Evolutionary conservation across 73 alveolate species (phyloP).

Genomic region (Symbiodinium pilosum): DNA sequence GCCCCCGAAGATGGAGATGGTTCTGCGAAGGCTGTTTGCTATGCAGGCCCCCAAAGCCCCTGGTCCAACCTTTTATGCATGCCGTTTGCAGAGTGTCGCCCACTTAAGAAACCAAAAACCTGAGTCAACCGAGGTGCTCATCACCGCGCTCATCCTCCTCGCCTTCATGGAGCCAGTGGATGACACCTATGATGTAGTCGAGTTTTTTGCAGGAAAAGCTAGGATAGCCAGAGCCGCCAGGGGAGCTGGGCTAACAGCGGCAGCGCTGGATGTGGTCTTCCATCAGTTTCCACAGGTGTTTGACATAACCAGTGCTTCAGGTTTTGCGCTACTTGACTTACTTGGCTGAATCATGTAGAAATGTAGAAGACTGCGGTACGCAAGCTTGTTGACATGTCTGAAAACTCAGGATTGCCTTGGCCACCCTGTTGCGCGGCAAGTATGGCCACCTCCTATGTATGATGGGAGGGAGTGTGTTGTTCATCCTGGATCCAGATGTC

Average conservation of each 20-base stretch:
- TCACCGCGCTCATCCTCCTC: not conserved
- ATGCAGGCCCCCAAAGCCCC: not conserved
- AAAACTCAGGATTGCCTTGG: not conserved
- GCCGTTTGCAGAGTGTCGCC: too few relatives aligned
- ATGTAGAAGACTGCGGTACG: not conserved
- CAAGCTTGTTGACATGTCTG: not conserved
- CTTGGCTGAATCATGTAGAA: not conserved
- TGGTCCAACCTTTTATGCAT: too few relatives aligned
- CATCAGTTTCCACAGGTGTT: not conserved
- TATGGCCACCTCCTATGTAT: not conserved
- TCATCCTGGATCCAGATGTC: constrained; percentile 5
- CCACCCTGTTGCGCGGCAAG: not conserved
- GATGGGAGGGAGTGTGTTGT: not conserved
- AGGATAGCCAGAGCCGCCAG: not conserved
- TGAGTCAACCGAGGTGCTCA: not conserved
- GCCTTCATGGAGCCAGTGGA: not conserved
- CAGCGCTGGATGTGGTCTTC: not conserved
- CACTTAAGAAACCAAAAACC: not conserved
- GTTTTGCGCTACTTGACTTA: not conserved
- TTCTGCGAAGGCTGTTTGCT: not conserved
- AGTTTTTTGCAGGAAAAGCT: not conserved
- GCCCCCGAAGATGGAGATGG: not conserved
- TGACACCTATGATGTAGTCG: not conserved
- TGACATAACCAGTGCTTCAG: not conserved
- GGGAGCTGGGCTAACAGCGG: not conserved